Percentiles rank a stretch among this genome's conserved stretches.
phyloP scores from a whole-genome alignment of 768 basidiomycete genomes.

The Lentinula sp. region DNA sequence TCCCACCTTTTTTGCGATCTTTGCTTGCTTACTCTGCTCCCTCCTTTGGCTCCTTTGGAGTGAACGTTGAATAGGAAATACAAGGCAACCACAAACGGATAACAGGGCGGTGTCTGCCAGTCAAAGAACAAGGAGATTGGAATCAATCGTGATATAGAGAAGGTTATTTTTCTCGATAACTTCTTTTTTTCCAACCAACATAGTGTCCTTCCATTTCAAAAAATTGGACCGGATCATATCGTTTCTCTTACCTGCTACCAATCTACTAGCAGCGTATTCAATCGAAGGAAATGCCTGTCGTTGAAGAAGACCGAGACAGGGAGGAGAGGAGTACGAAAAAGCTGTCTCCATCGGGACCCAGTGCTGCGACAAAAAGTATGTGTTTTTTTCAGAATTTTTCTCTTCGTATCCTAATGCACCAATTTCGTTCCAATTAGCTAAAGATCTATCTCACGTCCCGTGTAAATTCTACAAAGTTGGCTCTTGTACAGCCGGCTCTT shows the following conservation, averaged over 20 bases:
- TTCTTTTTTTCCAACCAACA: neutral
- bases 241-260: neutral
- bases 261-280: neutral
- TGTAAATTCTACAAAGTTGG: slow-evolving; percentile 98
- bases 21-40: neutral
- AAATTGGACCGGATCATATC: neutral
- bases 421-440: slow-evolving; percentile 44
- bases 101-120: neutral
- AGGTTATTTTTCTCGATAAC: neutral
- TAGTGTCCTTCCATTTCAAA: neutral
- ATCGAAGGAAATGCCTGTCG: neutral
- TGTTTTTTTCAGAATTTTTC: neutral
- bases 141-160: neutral
- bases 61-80: neutral
- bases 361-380: neutral
- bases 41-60: neutral
- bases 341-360: neutral
- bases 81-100: neutral
- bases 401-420: neutral
- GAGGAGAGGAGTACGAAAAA: neutral
- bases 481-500: slow-evolving; percentile 87
- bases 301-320: slow-evolving; percentile 1
- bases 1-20: neutral
- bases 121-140: neutral
- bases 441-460: slow-evolving; percentile 92